Evolutionary conservation across 768 basidiomycete species (phyloP).

Genomic region (Boletus fagicola): DNA sequence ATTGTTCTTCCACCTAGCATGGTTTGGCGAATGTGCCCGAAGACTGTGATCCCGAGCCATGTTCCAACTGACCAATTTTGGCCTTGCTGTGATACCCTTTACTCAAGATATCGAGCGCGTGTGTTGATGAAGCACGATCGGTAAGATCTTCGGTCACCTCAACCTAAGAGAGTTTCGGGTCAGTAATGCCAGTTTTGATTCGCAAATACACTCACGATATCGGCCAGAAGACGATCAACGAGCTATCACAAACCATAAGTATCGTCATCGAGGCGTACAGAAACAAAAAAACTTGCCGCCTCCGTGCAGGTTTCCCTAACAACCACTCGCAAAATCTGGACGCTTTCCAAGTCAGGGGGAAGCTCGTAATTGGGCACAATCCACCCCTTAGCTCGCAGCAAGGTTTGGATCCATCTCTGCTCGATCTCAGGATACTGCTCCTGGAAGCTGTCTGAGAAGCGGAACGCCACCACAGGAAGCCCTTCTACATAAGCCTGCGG

Average conservation of each 20-base stretch:
- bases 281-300: constrained; percentile 36
- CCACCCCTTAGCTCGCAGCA: constrained; percentile 49
- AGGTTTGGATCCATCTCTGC: constrained; percentile 55
- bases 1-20: constrained; percentile 42
- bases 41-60: constrained; percentile 44
- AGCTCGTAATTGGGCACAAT: constrained; percentile 64
- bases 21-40: constrained; percentile 69
- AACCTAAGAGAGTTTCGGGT: constrained; percentile 38
- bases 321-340: constrained; percentile 63
- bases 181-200: background rate
- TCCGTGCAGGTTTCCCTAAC: constrained; percentile 56
- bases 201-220: constrained; percentile 52
- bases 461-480: constrained; percentile 53
- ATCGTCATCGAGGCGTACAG: constrained; percentile 23
- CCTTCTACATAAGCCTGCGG: constrained; percentile 46
- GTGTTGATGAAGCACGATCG: constrained; percentile 44
- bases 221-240: constrained; percentile 61
- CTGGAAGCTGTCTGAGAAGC: constrained; percentile 54
- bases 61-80: constrained; percentile 46
- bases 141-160: constrained; percentile 62
- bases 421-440: constrained; percentile 52
- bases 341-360: constrained; percentile 47
- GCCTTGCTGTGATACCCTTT: constrained; percentile 26
- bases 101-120: constrained; percentile 49
- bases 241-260: constrained; percentile 40